A percentile compares a stretch with the other conserved stretches of the same genome.
phyloP scores from a whole-genome alignment of 2,329 filamentous ascomycete species.

The Diplocarpon mali region DNA sequence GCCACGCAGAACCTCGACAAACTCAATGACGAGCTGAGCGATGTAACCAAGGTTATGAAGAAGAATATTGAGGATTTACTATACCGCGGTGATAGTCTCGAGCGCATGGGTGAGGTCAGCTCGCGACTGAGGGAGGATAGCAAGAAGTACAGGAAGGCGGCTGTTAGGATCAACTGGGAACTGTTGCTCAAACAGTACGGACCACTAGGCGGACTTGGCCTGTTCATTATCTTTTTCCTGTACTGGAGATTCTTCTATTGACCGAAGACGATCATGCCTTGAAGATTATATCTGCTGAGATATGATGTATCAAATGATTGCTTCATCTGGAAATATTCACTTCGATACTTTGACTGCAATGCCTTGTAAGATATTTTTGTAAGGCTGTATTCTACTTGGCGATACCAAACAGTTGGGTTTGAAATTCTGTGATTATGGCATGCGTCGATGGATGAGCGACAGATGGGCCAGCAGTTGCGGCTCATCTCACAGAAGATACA shows the following conservation, averaged over 20 bases:
- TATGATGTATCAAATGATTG: background rate
- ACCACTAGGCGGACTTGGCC: conserved; percentile 53
- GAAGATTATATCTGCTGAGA: background rate
- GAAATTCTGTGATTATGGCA: background rate
- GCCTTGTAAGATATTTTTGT: background rate
- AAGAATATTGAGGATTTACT: conserved; percentile 98
- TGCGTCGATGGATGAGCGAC: background rate
- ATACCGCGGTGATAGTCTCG: conserved; percentile 86
- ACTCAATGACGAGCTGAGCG: conserved; percentile 91
- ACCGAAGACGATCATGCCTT: background rate
- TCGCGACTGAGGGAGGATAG: conserved; percentile 80
- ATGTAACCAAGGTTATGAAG: conserved; percentile 98
- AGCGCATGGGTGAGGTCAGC: conserved; percentile 95
- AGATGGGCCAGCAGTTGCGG: background rate
- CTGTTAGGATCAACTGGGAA: conserved; percentile 97
- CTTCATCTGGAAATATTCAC: background rate
- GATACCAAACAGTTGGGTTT: background rate
- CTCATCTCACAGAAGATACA: no score
- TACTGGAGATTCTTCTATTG: conserved; percentile 8
- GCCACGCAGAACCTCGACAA: conserved; percentile 89
- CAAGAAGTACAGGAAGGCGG: conserved; percentile 85
- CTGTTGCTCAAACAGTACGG: conserved; percentile 93
- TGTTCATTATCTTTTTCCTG: conserved; percentile 5
- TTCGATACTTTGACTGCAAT: background rate
- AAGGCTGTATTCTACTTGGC: background rate